Percentiles rank a stretch among this genome's conserved stretches.
Evolutionary conservation across 768 basidiomycete genomes (phyloP).

Genomic region (Lactarius psammicola): DNA sequence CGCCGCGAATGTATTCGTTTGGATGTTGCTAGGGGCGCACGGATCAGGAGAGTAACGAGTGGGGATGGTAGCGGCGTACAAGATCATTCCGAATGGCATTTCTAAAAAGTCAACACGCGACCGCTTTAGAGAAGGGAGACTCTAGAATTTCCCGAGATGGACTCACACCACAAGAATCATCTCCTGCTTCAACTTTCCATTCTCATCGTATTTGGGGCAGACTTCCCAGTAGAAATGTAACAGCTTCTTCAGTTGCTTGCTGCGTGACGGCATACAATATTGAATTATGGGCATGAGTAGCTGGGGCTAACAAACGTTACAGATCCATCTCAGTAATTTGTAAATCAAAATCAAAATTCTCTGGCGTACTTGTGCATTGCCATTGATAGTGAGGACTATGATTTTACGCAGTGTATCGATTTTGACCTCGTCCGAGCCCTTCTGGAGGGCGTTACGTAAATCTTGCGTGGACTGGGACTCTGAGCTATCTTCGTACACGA

Average conservation of each 20-base stretch:
- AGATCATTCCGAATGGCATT: slow-evolving; percentile 98
- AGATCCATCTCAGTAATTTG: slow-evolving; percentile 5
- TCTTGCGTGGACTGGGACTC: slow-evolving; percentile 82
- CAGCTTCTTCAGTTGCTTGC: slow-evolving; percentile 96
- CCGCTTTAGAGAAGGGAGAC: slow-evolving; percentile 10
- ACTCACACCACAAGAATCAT: slow-evolving; percentile 98
- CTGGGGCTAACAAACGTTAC: slow-evolving; percentile 54
- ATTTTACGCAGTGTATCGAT: slow-evolving; percentile 94
- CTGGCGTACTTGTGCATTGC: slow-evolving; percentile 76
- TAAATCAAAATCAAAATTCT: neutral
- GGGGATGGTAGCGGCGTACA: slow-evolving; percentile 45
- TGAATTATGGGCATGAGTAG: slow-evolving; percentile 98
- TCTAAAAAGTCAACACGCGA: slow-evolving; percentile 40
- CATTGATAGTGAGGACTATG: slow-evolving; percentile 91
- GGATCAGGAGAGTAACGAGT: slow-evolving; percentile 13
- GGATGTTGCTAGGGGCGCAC: slow-evolving; percentile 79
- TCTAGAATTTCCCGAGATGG: slow-evolving; percentile 19
- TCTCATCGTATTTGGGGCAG: slow-evolving; percentile 96
- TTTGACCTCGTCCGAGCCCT: slow-evolving; percentile 96
- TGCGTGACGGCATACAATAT: slow-evolving; percentile 92
- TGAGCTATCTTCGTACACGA: slow-evolving; percentile 68
- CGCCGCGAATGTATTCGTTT: slow-evolving; percentile 98
- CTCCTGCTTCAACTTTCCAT: slow-evolving; percentile 97
- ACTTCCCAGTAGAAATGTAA: slow-evolving; percentile 97
- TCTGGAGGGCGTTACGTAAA: slow-evolving; percentile 80